Evolutionary conservation across 139 green algal genomes (phyloP).

Genomic region (Chlorella sp.): DNA sequence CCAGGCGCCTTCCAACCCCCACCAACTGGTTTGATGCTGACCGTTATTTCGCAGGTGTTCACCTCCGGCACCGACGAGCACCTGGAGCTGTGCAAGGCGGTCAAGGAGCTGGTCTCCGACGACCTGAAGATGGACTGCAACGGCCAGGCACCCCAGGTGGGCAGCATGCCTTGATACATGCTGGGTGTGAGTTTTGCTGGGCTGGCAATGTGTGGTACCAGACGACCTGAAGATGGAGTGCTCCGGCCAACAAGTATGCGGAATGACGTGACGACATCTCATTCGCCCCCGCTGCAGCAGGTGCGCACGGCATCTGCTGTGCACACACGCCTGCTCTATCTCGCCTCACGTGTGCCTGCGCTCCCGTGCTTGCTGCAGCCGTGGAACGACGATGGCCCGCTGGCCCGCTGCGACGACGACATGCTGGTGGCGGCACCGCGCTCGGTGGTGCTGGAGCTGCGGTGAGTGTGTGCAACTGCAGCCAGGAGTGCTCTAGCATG

Average conservation of each 20-base stretch:
- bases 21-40: too few relatives aligned
- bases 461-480: too few relatives aligned
- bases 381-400: not conserved
- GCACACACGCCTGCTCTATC: too few relatives aligned
- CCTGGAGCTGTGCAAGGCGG: slow-evolving; percentile 49
- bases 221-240: not conserved
- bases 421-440: slow-evolving; percentile 22
- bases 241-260: not conserved
- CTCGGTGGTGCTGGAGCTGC: not conserved
- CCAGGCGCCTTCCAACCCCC: too few relatives aligned
- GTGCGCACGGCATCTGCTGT: too few relatives aligned
- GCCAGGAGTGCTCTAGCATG: too few relatives aligned
- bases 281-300: too few relatives aligned
- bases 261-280: too few relatives aligned
- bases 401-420: slow-evolving; percentile 35
- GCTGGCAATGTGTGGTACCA: too few relatives aligned
- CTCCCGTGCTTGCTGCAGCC: not conserved
- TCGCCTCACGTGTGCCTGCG: too few relatives aligned
- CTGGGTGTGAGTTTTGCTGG: too few relatives aligned
- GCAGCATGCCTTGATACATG: too few relatives aligned
- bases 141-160: not conserved
- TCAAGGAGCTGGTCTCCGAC: slow-evolving; percentile 11
- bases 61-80: slow-evolving; percentile 50
- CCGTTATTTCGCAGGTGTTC: slow-evolving; percentile 27
- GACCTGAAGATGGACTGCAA: not conserved